Base-by-base conservation (phyloP, 2,329 filamentous ascomycete genomes). In the Pleomassaria siparia region DNA sequence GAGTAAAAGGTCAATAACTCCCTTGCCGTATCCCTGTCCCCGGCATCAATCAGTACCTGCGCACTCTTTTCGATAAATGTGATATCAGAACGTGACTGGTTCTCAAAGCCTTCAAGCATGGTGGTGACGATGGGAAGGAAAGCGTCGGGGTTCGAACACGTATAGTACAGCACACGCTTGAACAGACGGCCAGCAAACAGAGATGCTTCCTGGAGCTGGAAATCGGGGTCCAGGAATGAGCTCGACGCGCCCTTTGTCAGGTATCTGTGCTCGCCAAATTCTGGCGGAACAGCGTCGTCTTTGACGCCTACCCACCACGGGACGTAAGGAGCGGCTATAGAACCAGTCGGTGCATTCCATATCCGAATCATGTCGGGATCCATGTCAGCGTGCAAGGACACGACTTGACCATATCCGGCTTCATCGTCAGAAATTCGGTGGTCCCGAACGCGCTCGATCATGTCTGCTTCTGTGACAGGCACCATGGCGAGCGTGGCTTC, bases 391-490 rank as follows among this genome's bases (percentile, higher is more conserved):
- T 47, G 54, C 11, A 70, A 52, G 20, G 58, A 64, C 1, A 68
- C 55, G 2, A 71, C 65, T 40, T 70, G 66, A 1, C 67, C 67
- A 22, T 70, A 71, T 2, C 66, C 67, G n/a, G 65, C 60, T 54
- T 70, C 64, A 24, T 70, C 66, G 33, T 71, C 66, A 13, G 64
- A 57, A 21, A 71, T 71, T 9, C 67, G 58, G 29, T 58, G 64
- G 44, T 71, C 67, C 20, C 67, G 66, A 6, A 70, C 67, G 7
- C 67, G 62, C 20, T 71, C 69, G 54, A 76, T 75, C 2, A 80
- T 64, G 48, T 80, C 76, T 15, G 64, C 61, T 49, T 81, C 78
- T 0, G 76, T 77, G n/a, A 80, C 60, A 0, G 79, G 77, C 1
- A 68, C 71, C 62, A 76, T 78, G 13, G 72, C 65, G 1, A 59